Base-by-base conservation (phyloP, 352 stramenopile genomes). In the Phytophthora tentaculata region DNA sequence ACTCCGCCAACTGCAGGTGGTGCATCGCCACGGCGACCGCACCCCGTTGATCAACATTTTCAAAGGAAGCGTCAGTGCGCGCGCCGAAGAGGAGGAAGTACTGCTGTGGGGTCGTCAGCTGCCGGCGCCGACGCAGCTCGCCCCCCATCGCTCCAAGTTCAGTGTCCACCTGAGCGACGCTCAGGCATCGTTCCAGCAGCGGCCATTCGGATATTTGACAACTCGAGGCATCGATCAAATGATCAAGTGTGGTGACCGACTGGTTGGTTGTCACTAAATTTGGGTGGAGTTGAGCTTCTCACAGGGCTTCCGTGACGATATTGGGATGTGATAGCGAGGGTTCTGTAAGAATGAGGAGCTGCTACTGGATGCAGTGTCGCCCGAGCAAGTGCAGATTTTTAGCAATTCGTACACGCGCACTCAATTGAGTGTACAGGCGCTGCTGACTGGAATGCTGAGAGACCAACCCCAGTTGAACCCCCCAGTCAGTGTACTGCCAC, bases 11-110 rank as follows among this genome's bases (percentile, higher is more conserved):
- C 63, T 95, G 62, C 87, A 95, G 61, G 71, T 95, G 52, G 66
- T 92, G 35, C 87, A 94, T 54, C 87, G 87, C 43, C 87, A 95
- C 62, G 87, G 87, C 13, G 87, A 95, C 71, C 87, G 87, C 45
- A 91, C 82, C 51, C 87, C 87, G 39, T 73, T 95, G 57, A 62
- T 72, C 47, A 95, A 95, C 59, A 80, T 94, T 41, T 91, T 88
- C 50, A 59, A 76, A 51, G 76, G 66, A n/a, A 67, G 60, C 22
- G 59, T 22, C 19, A 60, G 55, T 53, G 35, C 63, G 2, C 73
- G 64, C 6, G 44, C 56, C 1, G 85, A 81, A 39, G 51, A 75
- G 19, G 53, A 79, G 12, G 87, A 91, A 63, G 65, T 58, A 13
- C 54, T 66, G 51, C 71, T 75, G 2, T 94, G 87, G 84, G 43